These are phyloP conservation scores for Monascus purpureus DNA, from an alignment of 495 filamentous ascomycete genomes.

Conservation along the genomic window DNA sequence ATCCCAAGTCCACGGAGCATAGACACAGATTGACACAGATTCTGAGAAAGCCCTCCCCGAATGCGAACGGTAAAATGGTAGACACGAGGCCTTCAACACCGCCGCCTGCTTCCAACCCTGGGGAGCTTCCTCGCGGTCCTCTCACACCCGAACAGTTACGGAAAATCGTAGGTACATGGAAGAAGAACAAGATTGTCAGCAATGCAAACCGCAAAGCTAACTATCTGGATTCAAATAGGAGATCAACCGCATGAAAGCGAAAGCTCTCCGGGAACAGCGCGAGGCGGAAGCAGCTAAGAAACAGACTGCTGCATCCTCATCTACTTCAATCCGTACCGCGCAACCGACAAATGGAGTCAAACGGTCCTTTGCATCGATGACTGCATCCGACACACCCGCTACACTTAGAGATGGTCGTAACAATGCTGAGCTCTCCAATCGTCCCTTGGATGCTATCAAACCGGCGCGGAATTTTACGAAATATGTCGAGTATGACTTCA, in stretches of 20 bases:
- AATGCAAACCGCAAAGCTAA: constrained; percentile 2
- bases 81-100: constrained; percentile 47
- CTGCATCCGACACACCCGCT: constrained; percentile 40
- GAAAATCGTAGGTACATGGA: constrained; percentile 41
- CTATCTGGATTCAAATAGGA: constrained; percentile 40
- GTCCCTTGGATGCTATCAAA: constrained; percentile 44
- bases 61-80: constrained; percentile 8
- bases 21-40: too few relatives aligned
- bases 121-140: constrained; percentile 33
- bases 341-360: constrained; percentile 36
- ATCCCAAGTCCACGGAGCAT: too few relatives aligned
- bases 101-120: constrained; percentile 26
- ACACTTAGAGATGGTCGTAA: constrained; percentile 55
- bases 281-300: constrained; percentile 38
- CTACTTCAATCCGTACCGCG: constrained; percentile 4
- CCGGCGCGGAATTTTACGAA: constrained; percentile 72
- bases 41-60: neutral
- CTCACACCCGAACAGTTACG: constrained; percentile 64
- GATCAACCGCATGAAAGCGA: constrained; percentile 80
- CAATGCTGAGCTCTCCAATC: constrained; percentile 12
- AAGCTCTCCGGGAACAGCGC: constrained; percentile 63
- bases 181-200: neutral
- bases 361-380: constrained; percentile 49
- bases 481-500: constrained; percentile 95
- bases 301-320: constrained; percentile 7